Base-by-base conservation (phyloP, 2,329 filamentous ascomycete species). In the Colletotrichum sp. region DNA sequence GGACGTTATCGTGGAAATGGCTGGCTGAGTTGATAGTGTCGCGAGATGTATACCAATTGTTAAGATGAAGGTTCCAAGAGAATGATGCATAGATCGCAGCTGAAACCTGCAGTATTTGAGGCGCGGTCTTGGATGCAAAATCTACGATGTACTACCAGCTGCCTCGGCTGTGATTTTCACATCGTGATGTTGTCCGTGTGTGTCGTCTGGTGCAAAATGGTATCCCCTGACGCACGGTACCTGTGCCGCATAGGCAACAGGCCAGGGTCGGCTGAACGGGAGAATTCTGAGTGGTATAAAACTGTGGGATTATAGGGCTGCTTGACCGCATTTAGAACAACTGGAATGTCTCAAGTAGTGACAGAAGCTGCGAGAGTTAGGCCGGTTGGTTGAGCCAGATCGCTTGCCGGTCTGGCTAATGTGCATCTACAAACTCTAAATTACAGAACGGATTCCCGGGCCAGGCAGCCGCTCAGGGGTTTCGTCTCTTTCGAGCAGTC, bases 331-430 rank as follows among this genome's bases (percentile, higher is more conserved):
- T 58, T 28, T 28, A 26, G 55, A 58, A 58, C 8, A 18, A 26
- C 14, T 28, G 9, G 55, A 18, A 10, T 12, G 26, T 58, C 55
- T 58, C 18, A 28, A 28, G 55, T 28, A 28, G 16, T 9, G 24
- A 18, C 18, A 58, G 26, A 58, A 58, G 55, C n/a, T 21, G 55
- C 55, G 24, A 58, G 13, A 58, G 55, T 58, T 26, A 58, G n/a
- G 55, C 55, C 55, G 55, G 55, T 58, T 58, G 55, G 55, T 58
- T 58, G 55, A 58, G 28, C 24, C 55, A 28, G 4, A 58, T 26
- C 13, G 55, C n/a, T 18, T 18, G 24, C 7, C 55, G 14, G 55
- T 58, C 55, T 18, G 55, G 55, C 21, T 26, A n/a, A 28, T 28
- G 55, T 7, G 55, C 55, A 58, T n/a, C 9, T 58, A 4, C 55